Evolutionary conservation across 2,329 filamentous ascomycete species (phyloP), one percentile per base, ranked within the genome.

Genomic region (Fusarium piperis): DNA sequence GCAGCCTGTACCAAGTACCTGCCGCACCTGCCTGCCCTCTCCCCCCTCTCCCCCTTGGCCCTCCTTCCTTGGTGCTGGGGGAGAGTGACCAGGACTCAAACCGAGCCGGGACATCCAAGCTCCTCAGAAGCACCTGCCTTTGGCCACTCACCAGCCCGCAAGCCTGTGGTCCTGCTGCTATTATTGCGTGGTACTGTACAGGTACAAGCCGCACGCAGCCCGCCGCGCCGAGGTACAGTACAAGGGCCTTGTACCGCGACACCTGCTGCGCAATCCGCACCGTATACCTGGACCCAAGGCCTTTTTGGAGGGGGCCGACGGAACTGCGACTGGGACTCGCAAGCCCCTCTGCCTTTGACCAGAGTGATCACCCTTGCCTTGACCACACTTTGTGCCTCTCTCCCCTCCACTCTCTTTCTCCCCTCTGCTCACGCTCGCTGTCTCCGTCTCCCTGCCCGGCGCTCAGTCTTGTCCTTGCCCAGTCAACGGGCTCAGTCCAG

Each of bases 141-240:
- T 70, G 67, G 64, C 75, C 75, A 75, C 68, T 76, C 69, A 73
- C 55, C 72, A 70, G 48, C 70, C 41, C 44, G 67, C 51, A 70
- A 72, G 41, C 67, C 46, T 23, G 70, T 67, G 61, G 67, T 68
- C 67, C 68, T 73, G 72, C 67, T 76, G 64, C 72, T 76, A 74
- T 72, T 73, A 70, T 73, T 77, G 72, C 67, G 74, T 64, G 79
- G 80, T 82, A 82, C 81, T 82, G 81, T 83, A 81, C 71, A 75
- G 79, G 77, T 81, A 83, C 81, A 75, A 73, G 70, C 53, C 62
- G 59, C 69, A 71, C 73, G 72, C 75, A 75, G 74, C 72, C 75
- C 75, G 73, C 74, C 76, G 73, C 77, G 71, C 76, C 74, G 72
- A 82, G 67, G 78, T 79, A 81, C 76, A 79, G 79, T 81, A 79